Evolutionary conservation across 352 stramenopile species (phyloP).

Genomic region (Phytophthora sp.): DNA sequence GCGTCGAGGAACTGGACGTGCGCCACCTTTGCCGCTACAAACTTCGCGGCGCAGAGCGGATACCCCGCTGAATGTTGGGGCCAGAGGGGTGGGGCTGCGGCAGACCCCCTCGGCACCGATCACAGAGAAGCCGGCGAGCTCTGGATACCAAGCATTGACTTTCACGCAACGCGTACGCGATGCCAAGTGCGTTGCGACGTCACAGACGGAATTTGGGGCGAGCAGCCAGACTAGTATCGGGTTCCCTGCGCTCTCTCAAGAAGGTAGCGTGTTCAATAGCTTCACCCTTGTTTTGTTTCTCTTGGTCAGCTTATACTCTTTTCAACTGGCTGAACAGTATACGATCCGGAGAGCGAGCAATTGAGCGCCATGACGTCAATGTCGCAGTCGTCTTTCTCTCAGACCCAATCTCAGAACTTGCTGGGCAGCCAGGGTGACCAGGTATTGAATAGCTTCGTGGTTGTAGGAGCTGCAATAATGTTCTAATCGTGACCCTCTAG

Average conservation of each 20-base stretch:
- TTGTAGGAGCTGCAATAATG: background rate
- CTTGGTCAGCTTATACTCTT: background rate
- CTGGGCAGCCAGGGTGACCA: slow-evolving; percentile 39
- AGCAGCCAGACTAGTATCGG: slow-evolving; percentile 21
- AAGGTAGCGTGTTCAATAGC: slow-evolving; percentile 43
- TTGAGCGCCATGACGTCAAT: slow-evolving; percentile 45
- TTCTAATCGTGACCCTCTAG: slow-evolving; percentile 7
- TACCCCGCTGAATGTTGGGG: background rate
- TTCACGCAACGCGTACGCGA: slow-evolving; percentile 23
- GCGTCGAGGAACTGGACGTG: slow-evolving; percentile 11
- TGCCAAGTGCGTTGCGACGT: slow-evolving; percentile 15
- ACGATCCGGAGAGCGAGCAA: slow-evolving; percentile 36
- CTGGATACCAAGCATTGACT: slow-evolving; percentile 21
- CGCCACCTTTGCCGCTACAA: slow-evolving; percentile 33
- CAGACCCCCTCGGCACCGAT: slow-evolving; percentile 5
- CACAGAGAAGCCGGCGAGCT: background rate
- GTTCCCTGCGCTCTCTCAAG: slow-evolving; percentile 31
- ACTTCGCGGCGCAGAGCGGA: slow-evolving; percentile 22
- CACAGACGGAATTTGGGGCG: slow-evolving; percentile 22
- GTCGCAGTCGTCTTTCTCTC: slow-evolving; percentile 52
- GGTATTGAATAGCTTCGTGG: slow-evolving; percentile 20
- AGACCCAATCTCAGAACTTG: slow-evolving; percentile 44
- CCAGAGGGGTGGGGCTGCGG: background rate
- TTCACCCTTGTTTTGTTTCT: background rate
- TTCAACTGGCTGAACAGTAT: slow-evolving; percentile 15